Base-by-base conservation (phyloP, 768 basidiomycete genomes). In the Rossbeevera mucosa region DNA sequence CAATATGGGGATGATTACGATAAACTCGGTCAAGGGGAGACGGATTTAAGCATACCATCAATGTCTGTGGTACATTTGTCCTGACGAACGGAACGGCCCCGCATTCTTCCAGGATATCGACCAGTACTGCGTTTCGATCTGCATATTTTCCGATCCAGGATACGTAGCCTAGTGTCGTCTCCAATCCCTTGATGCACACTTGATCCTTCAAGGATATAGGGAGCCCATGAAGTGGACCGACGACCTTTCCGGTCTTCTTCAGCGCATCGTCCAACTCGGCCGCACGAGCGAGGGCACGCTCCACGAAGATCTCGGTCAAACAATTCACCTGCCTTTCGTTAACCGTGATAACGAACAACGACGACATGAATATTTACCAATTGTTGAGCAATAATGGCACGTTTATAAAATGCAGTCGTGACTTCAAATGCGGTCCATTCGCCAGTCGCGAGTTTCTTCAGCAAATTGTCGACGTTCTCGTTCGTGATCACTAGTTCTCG, bases 241-340 rank as follows among this genome's bases (percentile, higher is more conserved):
- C 71, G 2, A 79, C 69, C 54, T 77, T 76, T 18, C 91, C 91
- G 0, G 82, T 90, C 54, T 61, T 70, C 58, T 73, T 74, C 38
- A 87, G 66, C 55, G 80, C 68, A 5, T 77, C 79, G 58, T 93
- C 91, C 4, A 92, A 73, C 62, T 82, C 76, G 14, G 74, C 67
- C 2, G 91, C 91, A 9, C 82, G 75, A 14, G 67, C 70, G 4
- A 89, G 71, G 0, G 86, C 91, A 4, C 77, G 75, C 26, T 91
- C 85, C 47, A 90, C 77, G 59, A 88, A 89, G n/a, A 90, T 82
- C 65, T 91, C 89, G 0, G 89, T 91, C 31, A 92, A 64, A 63
- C 91, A 91, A 57, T 91, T 91, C 5, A 81, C 82, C 87, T 89
- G 60, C n/a, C 22, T 21, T 22, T 26, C 14, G 9, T 56, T 22